Percentiles rank a stretch among this genome's conserved stretches.
Evolutionary conservation across 805 yeast species (phyloP).

Genomic region (Starmerella potacharoeniae): DNA sequence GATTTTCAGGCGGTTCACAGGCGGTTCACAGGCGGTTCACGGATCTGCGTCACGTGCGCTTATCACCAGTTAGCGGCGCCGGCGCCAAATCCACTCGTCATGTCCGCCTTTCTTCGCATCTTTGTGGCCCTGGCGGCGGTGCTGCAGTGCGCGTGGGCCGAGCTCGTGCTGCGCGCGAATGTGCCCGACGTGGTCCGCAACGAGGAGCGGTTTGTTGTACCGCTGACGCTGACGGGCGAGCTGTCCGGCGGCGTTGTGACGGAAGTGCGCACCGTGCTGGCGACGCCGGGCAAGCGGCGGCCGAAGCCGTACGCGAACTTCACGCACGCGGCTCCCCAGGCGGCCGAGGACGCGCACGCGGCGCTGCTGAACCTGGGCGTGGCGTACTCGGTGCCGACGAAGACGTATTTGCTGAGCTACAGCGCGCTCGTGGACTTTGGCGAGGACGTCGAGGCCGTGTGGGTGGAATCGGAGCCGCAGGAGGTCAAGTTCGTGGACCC

Average conservation of each 20-base stretch:
- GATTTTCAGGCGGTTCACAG: no score
- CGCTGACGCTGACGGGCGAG: conserved; percentile 5
- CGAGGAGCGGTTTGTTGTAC: conserved; percentile 1
- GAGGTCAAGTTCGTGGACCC: conserved; percentile 47
- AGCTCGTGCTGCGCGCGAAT: neutral
- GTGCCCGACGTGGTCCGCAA: conserved; percentile 7
- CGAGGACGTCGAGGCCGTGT: conserved; percentile 16
- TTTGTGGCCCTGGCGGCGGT: neutral
- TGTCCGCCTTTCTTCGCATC: neutral
- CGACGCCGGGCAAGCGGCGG: conserved; percentile 15
- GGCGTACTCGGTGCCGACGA: conserved; percentile 18
- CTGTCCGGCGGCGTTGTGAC: conserved; percentile 3
- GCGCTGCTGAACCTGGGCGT: neutral
- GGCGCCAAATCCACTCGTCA: neutral
- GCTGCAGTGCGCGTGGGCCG: neutral
- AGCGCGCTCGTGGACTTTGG: conserved; percentile 32
- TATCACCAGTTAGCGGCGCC: no score
- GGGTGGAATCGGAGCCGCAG: conserved; percentile 19
- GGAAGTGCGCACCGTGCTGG: conserved; percentile 14
- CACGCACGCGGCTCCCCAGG: conserved; percentile 8
- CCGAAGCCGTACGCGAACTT: conserved; percentile 13
- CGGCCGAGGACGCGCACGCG: neutral
- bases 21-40: no score
- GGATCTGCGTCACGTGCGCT: no score
- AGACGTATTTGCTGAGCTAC: conserved; percentile 47